These are phyloP conservation scores for Ceratocystis colombiana DNA, from an alignment of 2,329 filamentous ascomycete genomes.

Conservation along the genomic window DNA sequence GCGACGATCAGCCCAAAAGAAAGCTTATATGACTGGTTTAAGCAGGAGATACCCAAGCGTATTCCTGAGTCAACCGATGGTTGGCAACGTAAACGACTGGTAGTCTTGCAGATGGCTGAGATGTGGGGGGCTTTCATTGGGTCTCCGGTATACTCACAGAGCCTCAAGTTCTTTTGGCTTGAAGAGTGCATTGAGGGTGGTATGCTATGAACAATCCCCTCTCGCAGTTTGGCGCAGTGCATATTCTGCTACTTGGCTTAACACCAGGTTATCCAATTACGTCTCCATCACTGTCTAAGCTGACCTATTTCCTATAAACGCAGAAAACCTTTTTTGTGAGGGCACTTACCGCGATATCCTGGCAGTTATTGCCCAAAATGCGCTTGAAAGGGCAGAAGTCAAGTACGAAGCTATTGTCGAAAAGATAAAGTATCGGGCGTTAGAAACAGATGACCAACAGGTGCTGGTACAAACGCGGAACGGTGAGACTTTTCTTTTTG, in stretches of 20 bases:
- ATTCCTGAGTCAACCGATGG: conserved; percentile 39
- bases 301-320: not conserved
- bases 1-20: conserved; percentile 39
- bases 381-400: conserved; percentile 45
- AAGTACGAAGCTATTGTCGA: conserved; percentile 26
- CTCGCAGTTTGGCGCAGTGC: not conserved
- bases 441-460: not conserved
- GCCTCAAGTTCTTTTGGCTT: conserved; percentile 66
- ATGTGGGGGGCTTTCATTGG: conserved; percentile 65
- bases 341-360: conserved; percentile 51
- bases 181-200: conserved; percentile 68
- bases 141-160: conserved; percentile 53
- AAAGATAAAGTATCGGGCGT: conserved; percentile 12
- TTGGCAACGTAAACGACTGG: conserved; percentile 35
- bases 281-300: not conserved
- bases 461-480: conserved; percentile 8
- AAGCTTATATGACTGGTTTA: conserved; percentile 48
- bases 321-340: conserved; percentile 51
- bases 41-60: conserved; percentile 37
- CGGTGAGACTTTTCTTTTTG: conserved; percentile 40
- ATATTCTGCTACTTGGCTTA: not conserved
- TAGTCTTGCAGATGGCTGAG: conserved; percentile 46
- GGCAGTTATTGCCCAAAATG: conserved; percentile 49
- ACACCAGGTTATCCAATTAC: not conserved
- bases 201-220: conserved; percentile 30